Percentiles rank a stretch among this genome's conserved stretches.
Evolutionary conservation across 768 basidiomycete species (phyloP).

Genomic region (Trametes coccinea): DNA sequence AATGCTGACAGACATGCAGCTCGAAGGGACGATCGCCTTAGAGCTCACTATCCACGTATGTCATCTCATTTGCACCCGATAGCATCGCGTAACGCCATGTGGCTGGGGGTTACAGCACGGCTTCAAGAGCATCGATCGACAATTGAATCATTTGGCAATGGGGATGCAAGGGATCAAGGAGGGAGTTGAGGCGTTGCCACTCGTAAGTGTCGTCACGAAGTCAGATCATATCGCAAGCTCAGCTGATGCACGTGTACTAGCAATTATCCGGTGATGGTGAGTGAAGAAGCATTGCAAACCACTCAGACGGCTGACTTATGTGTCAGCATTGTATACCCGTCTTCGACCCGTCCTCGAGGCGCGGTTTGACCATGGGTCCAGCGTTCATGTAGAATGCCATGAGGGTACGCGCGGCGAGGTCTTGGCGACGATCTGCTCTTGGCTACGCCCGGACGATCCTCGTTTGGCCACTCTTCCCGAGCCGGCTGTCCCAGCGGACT

Average conservation of each 20-base stretch:
- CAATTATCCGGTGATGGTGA: not conserved
- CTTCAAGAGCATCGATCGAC: not conserved
- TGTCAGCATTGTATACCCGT: too few species aligned
- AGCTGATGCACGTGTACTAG: too few species aligned
- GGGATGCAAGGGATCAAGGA: too few species aligned
- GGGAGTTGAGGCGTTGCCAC: not conserved
- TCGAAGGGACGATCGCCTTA: not conserved
- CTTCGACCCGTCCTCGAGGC: not conserved
- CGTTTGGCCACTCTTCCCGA: not conserved
- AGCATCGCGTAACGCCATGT: not conserved
- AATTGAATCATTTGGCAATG: not conserved
- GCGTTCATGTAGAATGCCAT: not conserved
- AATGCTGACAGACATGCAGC: not conserved
- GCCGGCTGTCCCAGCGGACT: not conserved
- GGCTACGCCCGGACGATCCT: not conserved
- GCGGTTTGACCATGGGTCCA: not conserved
- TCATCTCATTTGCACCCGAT: not conserved
- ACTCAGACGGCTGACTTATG: not conserved
- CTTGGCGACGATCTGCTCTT: not conserved
- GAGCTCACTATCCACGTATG: not conserved
- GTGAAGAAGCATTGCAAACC: not conserved
- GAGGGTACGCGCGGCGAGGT: not conserved
- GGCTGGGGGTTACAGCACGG: not conserved
- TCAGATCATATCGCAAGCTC: too few species aligned
- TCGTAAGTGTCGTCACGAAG: not conserved